Evolutionary conservation across 495 filamentous ascomycete species (phyloP), one percentile per base, ranked within the genome.

Genomic region (Penicillium odoratum): DNA sequence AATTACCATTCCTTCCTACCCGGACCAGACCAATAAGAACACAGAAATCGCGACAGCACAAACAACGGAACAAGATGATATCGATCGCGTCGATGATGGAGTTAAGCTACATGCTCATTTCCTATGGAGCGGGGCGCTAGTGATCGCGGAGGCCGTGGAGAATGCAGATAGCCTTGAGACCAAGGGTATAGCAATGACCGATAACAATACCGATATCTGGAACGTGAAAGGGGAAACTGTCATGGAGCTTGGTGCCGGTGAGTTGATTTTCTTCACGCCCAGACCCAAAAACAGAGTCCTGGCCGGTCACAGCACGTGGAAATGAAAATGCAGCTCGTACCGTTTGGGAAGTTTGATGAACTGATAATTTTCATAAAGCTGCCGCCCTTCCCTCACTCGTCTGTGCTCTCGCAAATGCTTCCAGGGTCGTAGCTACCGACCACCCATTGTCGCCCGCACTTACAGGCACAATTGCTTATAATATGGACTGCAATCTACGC

Each of bases 81-180:
- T 50, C 31, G 70, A 67, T 50, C 30, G 79, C 21, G 74, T 70
- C 1, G 83, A 87, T 29, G 74, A 81, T 40, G 82, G 82, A 15
- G 70, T 87, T 53, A 76, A 71, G 42, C 80, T 94, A 38, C 96
- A 93, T 69, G 86, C 86, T 34, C 92, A 96, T 69, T 89, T 89
- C 69, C 72, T 96, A 6, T 96, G 93, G 93, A 95, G 93, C 68
- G 78, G 90, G n/a, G 85, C 80, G 0, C 73, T 93, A 60, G 76
- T 87, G 53, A 77, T 92, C 47, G 88, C 88, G 1, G 88, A 90
- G 67, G 74, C 86, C 11, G 74, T 94, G 9, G 85, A 89, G 63
- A 73, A 60, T 28, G 69, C 68, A 11, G 67, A 63, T 56, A 59
- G 10, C 13, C 54, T 50, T 15, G 34, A 48, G 9, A 34, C 33